Evolutionary conservation across 768 basidiomycete genomes (phyloP).

Genomic region (Lentinula detonsa): DNA sequence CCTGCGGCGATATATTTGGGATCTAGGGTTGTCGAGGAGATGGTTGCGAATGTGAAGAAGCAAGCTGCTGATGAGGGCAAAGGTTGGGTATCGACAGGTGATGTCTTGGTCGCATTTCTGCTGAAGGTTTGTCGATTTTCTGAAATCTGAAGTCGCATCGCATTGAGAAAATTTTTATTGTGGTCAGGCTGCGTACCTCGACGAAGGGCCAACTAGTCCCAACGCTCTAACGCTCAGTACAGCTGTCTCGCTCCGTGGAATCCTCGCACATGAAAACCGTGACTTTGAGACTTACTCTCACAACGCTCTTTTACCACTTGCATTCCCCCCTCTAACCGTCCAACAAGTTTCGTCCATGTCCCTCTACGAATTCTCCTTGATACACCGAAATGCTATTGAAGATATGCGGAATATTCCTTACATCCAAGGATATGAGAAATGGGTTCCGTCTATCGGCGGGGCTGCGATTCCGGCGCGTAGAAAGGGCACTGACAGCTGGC

Average conservation of each 20-base stretch:
- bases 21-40: neutral
- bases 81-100: constrained; percentile 5
- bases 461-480: neutral
- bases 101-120: constrained; percentile 1
- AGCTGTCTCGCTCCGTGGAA: neutral
- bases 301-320: constrained; percentile 6
- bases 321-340: neutral
- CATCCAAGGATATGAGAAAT: constrained; percentile 2
- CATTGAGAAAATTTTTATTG: neutral
- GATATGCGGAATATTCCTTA: neutral
- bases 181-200: neutral
- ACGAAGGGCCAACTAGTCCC: neutral
- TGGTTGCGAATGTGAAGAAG: neutral
- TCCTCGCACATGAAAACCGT: neutral
- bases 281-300: neutral
- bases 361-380: constrained; percentile 1
- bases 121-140: neutral
- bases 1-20: neutral
- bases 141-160: neutral
- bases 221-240: neutral
- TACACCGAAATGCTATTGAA: neutral
- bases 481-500: neutral
- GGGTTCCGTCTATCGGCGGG: constrained; percentile 1
- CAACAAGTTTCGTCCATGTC: constrained; percentile 2
- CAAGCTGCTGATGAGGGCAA: constrained; percentile 1